A percentile compares a stretch with the other conserved stretches of the same genome.
phyloP scores from a whole-genome alignment of 176 grass and related monocot genomes.

The barley (Hordeum vulgare) region MorexV3_pseudomolecules_assembly NC_058524.1:431299204-431299703 shows the following conservation, averaged over 20 bases:
- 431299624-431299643: background rate
- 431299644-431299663: background rate
- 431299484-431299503: conserved; percentile 98
- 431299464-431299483: conserved; percentile 89
- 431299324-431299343: background rate
- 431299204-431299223: too few species aligned
- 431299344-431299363: background rate
- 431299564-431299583: conserved; percentile 80
- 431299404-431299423: background rate
- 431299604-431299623: background rate
- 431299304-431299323: background rate
- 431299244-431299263: too few species aligned
- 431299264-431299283: too few species aligned
- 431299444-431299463: conserved; percentile 80
- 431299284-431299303: background rate
- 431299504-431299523: conserved; percentile 76
- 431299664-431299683: conserved; percentile 12
- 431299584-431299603: conserved; percentile 58
- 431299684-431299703: conserved; percentile 80
- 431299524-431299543: conserved; percentile 79
- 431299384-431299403: background rate
- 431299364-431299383: background rate
- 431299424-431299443: conserved; percentile 50
- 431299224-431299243: background rate
- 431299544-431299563: conserved; percentile 88